Evolutionary conservation across 768 basidiomycete species (phyloP), one percentile per base, ranked within the genome.

Genomic region (Brasilioporus rufonigricans): DNA sequence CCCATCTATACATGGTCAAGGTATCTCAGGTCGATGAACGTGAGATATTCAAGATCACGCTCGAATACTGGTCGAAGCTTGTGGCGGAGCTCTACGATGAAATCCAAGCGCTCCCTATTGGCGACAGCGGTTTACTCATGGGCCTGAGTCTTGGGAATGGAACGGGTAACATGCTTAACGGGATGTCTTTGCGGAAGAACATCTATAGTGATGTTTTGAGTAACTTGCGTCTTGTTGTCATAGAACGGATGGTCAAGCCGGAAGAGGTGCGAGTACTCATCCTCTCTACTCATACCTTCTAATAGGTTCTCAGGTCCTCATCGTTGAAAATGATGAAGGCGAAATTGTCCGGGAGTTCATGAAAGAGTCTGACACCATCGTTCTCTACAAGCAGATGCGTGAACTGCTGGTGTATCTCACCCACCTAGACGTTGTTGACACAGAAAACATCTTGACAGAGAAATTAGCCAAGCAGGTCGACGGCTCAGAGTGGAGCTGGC

Each of bases 281-380:
- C 38, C 36, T 9, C 38, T 54, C 23, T 32, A 39, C 36, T 32
- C 33, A 38, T 56, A 43, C 36, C 27, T 36, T 26, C 53, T 61
- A 54, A 59, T 29, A 51, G 21, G 54, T 21, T 55, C 13, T 18
- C 50, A 98, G 94, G 95, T 98, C 8, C 78, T 99, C 45, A 95
- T 98, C 61, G 97, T 98, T 24, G 97, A 98, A 74, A 98, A 99
- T 65, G 97, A 99, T 59, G 97, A 99, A 71, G 97, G 97, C 55
- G 97, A 99, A 78, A 97, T 98, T 57, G 97, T 99, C 12, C 86
- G 97, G 57, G 97, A 99, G 71, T 98, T 98, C 73, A 92, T 98
- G 93, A 92, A 98, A 77, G 97, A 99, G 76, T 87, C 78, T 65
- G 97, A 99, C 70, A 99, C 97, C 41, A 98, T 98, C 63, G 95